Conservation (phyloP, 108 stramenopile genomes). For the Discostella pseudostelligera region DNA sequence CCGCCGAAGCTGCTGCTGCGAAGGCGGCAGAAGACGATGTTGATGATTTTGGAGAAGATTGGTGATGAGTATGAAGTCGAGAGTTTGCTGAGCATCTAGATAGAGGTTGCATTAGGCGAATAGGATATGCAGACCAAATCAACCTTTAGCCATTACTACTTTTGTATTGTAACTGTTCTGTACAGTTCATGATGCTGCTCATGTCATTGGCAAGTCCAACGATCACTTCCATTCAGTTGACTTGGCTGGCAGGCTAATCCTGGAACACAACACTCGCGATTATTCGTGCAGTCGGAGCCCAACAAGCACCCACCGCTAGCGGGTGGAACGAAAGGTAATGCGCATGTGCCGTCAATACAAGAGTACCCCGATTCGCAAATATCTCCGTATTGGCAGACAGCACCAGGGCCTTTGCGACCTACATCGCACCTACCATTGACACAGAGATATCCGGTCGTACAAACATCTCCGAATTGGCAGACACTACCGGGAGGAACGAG, state of each 20-base stretch:
- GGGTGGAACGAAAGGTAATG: neutral
- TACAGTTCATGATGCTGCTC: too few species aligned
- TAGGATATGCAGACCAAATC: too few species aligned
- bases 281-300: too few species aligned
- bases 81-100: too few species aligned
- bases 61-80: too few species aligned
- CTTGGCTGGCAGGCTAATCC: too few species aligned
- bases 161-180: too few species aligned
- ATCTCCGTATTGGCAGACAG: neutral
- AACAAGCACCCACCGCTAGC: neutral
- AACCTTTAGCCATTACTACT: too few species aligned
- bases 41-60: conserved; percentile 83
- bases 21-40: conserved; percentile 32
- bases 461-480: neutral
- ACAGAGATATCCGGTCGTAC: neutral
- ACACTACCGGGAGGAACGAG: neutral
- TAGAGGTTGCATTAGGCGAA: too few species aligned
- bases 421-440: neutral
- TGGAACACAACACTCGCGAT: too few species aligned
- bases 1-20: conserved; percentile 32
- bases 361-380: neutral
- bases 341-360: neutral
- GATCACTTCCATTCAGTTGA: too few species aligned
- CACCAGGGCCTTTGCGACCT: neutral
- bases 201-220: too few species aligned